Conservation (phyloP, 176 grass and related monocot species). For the Oryza meridionalis region DNA sequence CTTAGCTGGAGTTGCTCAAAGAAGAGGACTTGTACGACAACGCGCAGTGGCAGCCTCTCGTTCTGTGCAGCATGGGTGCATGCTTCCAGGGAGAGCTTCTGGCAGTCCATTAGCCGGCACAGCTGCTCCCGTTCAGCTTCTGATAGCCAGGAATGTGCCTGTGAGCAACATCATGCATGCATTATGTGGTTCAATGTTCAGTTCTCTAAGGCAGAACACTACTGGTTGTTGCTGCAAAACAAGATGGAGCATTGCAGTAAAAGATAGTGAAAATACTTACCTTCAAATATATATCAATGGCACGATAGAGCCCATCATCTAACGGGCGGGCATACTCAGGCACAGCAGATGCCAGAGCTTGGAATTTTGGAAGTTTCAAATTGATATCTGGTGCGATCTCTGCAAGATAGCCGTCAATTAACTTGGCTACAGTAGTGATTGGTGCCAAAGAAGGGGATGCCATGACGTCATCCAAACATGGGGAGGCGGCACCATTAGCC, state of each 20-base stretch:
- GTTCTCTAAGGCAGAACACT: neutral
- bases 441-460: slow-evolving; percentile 67
- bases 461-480: slow-evolving; percentile 63
- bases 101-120: slow-evolving; percentile 85
- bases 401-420: slow-evolving; percentile 87
- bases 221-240: neutral
- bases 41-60: slow-evolving; percentile 72
- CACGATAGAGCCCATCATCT: slow-evolving; percentile 88
- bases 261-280: slow-evolving; percentile 37
- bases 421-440: slow-evolving; percentile 68
- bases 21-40: slow-evolving; percentile 89
- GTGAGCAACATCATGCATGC: slow-evolving; percentile 24
- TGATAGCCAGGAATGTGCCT: slow-evolving; percentile 87
- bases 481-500: slow-evolving; percentile 54
- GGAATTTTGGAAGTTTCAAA: slow-evolving; percentile 77
- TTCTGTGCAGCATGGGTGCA: slow-evolving; percentile 94
- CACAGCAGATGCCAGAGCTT: slow-evolving; percentile 66
- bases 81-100: slow-evolving; percentile 89
- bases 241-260: neutral
- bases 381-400: slow-evolving; percentile 91
- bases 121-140: slow-evolving; percentile 76
- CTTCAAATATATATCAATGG: slow-evolving; percentile 94
- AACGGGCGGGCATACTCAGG: slow-evolving; percentile 85
- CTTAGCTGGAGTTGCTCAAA: slow-evolving; percentile 90
- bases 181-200: slow-evolving; percentile 1